Evolutionary conservation across 2,329 filamentous ascomycete genomes (phyloP).

Genomic region (Microdochium bolleyi): DNA sequence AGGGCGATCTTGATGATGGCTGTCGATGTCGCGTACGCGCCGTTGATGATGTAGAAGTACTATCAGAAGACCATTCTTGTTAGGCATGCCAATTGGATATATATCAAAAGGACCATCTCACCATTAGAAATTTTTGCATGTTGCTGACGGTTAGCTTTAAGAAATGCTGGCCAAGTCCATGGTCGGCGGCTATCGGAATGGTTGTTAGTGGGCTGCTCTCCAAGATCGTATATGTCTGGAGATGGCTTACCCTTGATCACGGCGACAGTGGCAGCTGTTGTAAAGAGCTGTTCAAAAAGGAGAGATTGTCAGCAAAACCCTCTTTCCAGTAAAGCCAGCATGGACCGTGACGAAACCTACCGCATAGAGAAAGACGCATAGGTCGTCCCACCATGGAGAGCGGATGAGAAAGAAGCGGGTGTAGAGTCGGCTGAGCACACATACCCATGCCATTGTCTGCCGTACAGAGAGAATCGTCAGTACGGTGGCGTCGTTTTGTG

Average conservation of each 20-base stretch:
- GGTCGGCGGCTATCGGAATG: constrained; percentile 3
- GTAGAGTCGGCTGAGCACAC: constrained; percentile 17
- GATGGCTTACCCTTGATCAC: background rate
- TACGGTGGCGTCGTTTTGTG: background rate
- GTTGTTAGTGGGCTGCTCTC: background rate
- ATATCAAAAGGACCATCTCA: background rate
- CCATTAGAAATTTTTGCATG: constrained; percentile 8
- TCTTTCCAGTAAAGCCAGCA: constrained; percentile 11
- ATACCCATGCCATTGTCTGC: constrained; percentile 19
- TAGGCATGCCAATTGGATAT: background rate
- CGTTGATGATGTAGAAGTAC: constrained; percentile 17
- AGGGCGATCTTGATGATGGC: constrained; percentile 17
- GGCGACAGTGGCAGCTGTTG: background rate
- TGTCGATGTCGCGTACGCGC: constrained; percentile 13
- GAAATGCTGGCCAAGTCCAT: constrained; percentile 16
- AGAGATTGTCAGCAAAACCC: constrained; percentile 5
- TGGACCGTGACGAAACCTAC: constrained; percentile 13
- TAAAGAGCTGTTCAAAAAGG: background rate
- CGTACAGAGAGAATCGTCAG: background rate
- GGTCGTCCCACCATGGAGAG: constrained; percentile 17
- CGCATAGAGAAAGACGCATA: constrained; percentile 14
- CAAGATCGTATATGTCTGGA: background rate
- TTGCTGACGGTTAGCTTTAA: constrained; percentile 8
- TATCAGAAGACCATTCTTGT: background rate
- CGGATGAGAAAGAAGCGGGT: constrained; percentile 13